These are phyloP conservation scores for Udeniomyces megalosporus DNA, from an alignment of 768 basidiomycete genomes.

Conservation along the genomic window DNA sequence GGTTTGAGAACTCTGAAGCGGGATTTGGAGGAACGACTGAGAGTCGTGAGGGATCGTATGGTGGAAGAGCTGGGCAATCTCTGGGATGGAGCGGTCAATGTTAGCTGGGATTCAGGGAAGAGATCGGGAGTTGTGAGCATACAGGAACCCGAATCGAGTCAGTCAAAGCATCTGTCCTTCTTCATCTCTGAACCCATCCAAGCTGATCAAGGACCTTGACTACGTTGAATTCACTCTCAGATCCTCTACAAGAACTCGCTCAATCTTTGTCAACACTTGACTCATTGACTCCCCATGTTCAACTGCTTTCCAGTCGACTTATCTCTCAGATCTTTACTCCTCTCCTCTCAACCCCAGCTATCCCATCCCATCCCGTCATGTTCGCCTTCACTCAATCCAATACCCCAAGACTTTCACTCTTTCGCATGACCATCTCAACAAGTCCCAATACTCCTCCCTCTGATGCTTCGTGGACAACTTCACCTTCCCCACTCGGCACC, in stretches of 20 bases:
- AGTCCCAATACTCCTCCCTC: not conserved
- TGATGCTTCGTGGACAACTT: not conserved
- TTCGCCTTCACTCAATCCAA: not conserved
- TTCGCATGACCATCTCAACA: not conserved
- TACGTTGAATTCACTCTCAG: no score
- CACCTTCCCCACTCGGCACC: not conserved
- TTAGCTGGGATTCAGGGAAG: not conserved
- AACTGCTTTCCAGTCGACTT: not conserved
- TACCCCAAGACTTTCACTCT: not conserved
- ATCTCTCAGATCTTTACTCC: not conserved
- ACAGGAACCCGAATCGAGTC: not conserved
- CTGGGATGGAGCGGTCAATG: not conserved
- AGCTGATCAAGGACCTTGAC: no score
- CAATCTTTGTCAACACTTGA: not conserved
- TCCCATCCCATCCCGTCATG: not conserved
- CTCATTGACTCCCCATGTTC: not conserved
- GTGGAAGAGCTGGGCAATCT: slow-evolving; percentile 2
- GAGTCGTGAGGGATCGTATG: slow-evolving; percentile 10
- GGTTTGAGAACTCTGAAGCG: not conserved
- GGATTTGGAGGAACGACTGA: slow-evolving; percentile 6
- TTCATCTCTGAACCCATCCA: no score
- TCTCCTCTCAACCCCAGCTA: not conserved
- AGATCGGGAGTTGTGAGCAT: not conserved
- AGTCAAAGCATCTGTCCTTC: no score
- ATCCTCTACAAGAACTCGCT: not conserved